Evolutionary conservation across 495 filamentous ascomycete species (phyloP), one percentile per base, ranked within the genome.

Genomic region (Arthonia radiata): DNA sequence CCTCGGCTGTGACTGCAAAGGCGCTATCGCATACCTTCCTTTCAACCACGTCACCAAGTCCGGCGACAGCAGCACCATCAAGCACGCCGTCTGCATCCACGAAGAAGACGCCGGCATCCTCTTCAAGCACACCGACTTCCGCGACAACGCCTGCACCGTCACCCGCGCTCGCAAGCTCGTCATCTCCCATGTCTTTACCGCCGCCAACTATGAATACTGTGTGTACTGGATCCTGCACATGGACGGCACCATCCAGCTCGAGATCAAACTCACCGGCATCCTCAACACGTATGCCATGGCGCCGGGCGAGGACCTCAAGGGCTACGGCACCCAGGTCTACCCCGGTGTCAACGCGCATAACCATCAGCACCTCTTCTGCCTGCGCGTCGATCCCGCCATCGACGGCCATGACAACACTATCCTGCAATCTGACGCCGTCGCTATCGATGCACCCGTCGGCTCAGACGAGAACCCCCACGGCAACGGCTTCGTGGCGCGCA

Each of bases 191-290:
- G 73, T 92, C 38, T 91, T 93, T 54, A 94, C 83, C 1, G 83
- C 82, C 5, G 80, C 82, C 26, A 94, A 94, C 53, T 94, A 94
- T 52, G 83, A 94, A 49, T 94, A 94, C 51, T 82, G 79, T 31
- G 71, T 77, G 15, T 74, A 86, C 52, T 92, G 82, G 78, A 68
- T 78, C 39, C 80, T 93, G 56, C 79, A 89, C 41, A 78, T 83
- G 47, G 83, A 92, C 37, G 83, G 79, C 27, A 89, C 81, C 8
- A 66, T 93, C 40, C 79, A 91, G 49, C 70, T 83, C 24, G 83
- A 94, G 50, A 74, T 94, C 50, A 91, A 86, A 46, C 67, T 92
- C 25, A 92, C 82, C 2, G 83, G 83, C 33, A 91, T 94, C 49
- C 52, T 94, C 10, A 92, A 91, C 52, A 94, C 83, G 9, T 91